phyloP scores from a whole-genome alignment of 2,329 filamentous ascomycete genomes.

The Fusarium illudens region DNA sequence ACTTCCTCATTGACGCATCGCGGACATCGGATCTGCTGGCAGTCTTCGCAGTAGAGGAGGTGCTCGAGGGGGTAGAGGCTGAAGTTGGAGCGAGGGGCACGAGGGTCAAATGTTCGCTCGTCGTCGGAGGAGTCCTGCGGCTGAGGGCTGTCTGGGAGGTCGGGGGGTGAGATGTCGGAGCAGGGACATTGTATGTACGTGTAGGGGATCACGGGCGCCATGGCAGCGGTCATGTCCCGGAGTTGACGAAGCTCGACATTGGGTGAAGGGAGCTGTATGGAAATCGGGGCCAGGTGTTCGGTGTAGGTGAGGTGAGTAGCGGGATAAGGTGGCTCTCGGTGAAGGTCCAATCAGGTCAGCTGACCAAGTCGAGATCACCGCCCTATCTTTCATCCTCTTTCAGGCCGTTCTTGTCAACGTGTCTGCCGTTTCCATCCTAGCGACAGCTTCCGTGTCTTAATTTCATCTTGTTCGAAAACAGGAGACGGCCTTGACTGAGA shows the following conservation, averaged over 20 bases:
- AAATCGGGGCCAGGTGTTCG: slow-evolving; percentile 23
- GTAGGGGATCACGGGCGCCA: slow-evolving; percentile 66
- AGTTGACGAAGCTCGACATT: slow-evolving; percentile 25
- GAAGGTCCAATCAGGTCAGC: slow-evolving; percentile 20
- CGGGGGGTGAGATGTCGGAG: slow-evolving; percentile 55
- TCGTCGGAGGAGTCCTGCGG: slow-evolving; percentile 63
- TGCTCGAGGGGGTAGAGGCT: slow-evolving; percentile 93
- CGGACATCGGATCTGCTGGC: slow-evolving; percentile 93
- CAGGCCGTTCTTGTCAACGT: neutral
- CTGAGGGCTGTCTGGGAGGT: slow-evolving; percentile 46
- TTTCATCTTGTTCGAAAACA: neutral
- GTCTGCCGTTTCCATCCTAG: neutral
- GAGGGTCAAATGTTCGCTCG: slow-evolving; percentile 85
- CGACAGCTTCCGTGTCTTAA: neutral
- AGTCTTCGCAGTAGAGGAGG: slow-evolving; percentile 96
- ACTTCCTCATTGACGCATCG: slow-evolving; percentile 94
- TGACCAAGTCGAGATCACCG: neutral
- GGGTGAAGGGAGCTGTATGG: slow-evolving; percentile 30
- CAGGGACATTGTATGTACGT: slow-evolving; percentile 74
- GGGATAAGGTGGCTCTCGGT: slow-evolving; percentile 11
- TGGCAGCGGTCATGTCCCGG: slow-evolving; percentile 41
- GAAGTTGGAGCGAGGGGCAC: slow-evolving; percentile 85
- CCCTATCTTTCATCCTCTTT: neutral
- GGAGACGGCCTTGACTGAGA: neutral
- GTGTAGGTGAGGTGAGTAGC: slow-evolving; percentile 28